Conservation (phyloP, 768 basidiomycete genomes). For the Hemileccinum rubropunctum region DNA sequence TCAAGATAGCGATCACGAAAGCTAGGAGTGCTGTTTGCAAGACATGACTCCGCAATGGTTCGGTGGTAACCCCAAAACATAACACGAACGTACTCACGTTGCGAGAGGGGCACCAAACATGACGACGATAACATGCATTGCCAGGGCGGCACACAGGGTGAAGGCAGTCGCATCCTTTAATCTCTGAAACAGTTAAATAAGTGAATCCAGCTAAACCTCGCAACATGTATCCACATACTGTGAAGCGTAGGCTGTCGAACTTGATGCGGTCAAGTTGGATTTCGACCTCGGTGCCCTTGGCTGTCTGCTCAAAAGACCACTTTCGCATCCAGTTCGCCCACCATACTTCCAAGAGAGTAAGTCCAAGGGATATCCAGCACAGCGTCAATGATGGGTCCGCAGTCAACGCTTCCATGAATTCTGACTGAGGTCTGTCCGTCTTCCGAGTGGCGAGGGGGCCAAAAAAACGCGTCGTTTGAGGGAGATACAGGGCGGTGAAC, state of each 20-base stretch:
- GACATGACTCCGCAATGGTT: slow-evolving; percentile 39
- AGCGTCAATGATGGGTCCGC: slow-evolving; percentile 55
- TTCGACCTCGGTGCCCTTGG: slow-evolving; percentile 42
- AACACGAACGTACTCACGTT: slow-evolving; percentile 39
- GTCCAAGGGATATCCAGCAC: slow-evolving; percentile 54
- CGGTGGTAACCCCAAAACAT: background rate
- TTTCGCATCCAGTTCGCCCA: slow-evolving; percentile 67
- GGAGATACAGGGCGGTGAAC: slow-evolving; percentile 69
- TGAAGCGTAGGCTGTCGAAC: slow-evolving; percentile 36
- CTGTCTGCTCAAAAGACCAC: slow-evolving; percentile 49
- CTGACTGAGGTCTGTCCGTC: slow-evolving; percentile 65
- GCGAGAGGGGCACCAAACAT: slow-evolving; percentile 74
- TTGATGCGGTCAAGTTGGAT: slow-evolving; percentile 41
- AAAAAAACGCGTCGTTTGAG: slow-evolving; percentile 51
- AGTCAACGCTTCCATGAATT: slow-evolving; percentile 67
- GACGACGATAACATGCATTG: slow-evolving; percentile 49
- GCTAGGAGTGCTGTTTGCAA: slow-evolving; percentile 67
- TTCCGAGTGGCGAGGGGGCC: slow-evolving; percentile 32
- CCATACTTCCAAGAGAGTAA: slow-evolving; percentile 56
- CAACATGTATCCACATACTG: slow-evolving; percentile 33
- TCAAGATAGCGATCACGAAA: slow-evolving; percentile 63
- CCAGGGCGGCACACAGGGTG: slow-evolving; percentile 48
- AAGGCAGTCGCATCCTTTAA: slow-evolving; percentile 48
- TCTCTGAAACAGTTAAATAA: slow-evolving; percentile 38
- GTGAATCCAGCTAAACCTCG: background rate